Base-by-base conservation (phyloP, 2,329 filamentous ascomycete species). In the Geosmithia flava region DNA sequence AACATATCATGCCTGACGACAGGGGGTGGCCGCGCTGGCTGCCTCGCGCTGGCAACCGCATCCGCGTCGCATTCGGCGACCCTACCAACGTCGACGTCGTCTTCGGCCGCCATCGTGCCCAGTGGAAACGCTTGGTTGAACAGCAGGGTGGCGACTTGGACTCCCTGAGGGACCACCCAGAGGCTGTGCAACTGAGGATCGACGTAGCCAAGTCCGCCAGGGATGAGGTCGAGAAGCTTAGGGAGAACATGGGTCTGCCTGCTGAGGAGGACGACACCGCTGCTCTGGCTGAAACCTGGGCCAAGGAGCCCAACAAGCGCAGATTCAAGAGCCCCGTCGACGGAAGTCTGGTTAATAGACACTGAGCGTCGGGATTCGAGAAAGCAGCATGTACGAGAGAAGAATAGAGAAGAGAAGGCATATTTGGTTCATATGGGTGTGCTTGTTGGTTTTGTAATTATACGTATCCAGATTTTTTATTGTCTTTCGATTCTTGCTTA, bases 1-100 rank as follows among this genome's bases (percentile, higher is more conserved):
- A 96, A 60, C 68, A 84, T 50, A 74, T 95, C 55, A 96, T 97
- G 91, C 77, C 87, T 57, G 91, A 97, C 65, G 75, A 81, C 50
- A 78, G 93, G 44, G 68, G 66, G 2, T 95, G 82, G 56, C 93
- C 91, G 1, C 80, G 87, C 13, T 93, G 87, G 58, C 56, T 95
- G 15, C 93, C 93, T 1, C 78, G 91, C 3, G 67, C 80, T 11
- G 81, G 84, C 47, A 83, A 87, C 55, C 75, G 73, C 7, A 71
- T 95, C 46, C 78, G 72, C 45, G 72, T 95, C 46, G 82, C 81
- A 2, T 90, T 95, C 62, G 93, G 93, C 20, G 81, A 91, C 50
- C 78, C 77, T 16, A 72, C 94, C 1, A 83, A 94, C 58, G 73
- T 75, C 1, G 86, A 93, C 50, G 70, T 68, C 17, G 72, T 82